Evolutionary conservation across 495 filamentous ascomycete species (phyloP).

Genomic region (Rhizodiscina lignyota): DNA sequence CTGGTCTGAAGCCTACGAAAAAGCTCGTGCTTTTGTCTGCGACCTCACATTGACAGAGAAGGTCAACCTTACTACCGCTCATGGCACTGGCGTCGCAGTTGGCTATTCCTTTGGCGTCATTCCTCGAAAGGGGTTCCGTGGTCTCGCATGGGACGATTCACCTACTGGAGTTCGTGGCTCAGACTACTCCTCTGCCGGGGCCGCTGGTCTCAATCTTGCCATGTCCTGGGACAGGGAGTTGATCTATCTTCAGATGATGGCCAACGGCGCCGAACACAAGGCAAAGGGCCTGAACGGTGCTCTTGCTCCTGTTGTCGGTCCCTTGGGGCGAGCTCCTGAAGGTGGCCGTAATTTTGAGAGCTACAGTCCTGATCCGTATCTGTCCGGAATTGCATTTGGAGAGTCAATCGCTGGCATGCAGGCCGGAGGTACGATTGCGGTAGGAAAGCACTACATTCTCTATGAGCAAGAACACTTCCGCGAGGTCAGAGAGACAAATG

Average conservation of each 20-base stretch:
- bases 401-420: slow-evolving; percentile 29
- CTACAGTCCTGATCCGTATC: slow-evolving; percentile 20
- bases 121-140: too few relatives aligned
- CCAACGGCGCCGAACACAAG: slow-evolving; percentile 36
- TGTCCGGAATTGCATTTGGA: slow-evolving; percentile 28
- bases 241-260: slow-evolving; percentile 34
- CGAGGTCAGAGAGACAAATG: slow-evolving; percentile 36
- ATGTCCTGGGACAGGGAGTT: slow-evolving; percentile 35
- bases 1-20: too few relatives aligned
- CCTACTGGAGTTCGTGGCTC: too few relatives aligned
- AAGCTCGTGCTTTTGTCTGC: too few relatives aligned
- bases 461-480: slow-evolving; percentile 45
- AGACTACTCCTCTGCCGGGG: too few relatives aligned
- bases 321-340: slow-evolving; percentile 16
- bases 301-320: slow-evolving; percentile 37
- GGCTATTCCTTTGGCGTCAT: too few relatives aligned
- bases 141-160: too few relatives aligned
- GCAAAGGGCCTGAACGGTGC: slow-evolving; percentile 36
- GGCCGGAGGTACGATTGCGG: slow-evolving; percentile 20
- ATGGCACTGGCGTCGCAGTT: too few relatives aligned
- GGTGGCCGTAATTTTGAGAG: slow-evolving; percentile 23
- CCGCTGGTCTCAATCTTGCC: slow-evolving; percentile 36
- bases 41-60: too few relatives aligned
- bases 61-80: too few relatives aligned
- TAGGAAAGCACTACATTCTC: slow-evolving; percentile 39